phyloP scores from a whole-genome alignment of 2,329 filamentous ascomycete genomes.

The Leptographium radiaticola region DNA sequence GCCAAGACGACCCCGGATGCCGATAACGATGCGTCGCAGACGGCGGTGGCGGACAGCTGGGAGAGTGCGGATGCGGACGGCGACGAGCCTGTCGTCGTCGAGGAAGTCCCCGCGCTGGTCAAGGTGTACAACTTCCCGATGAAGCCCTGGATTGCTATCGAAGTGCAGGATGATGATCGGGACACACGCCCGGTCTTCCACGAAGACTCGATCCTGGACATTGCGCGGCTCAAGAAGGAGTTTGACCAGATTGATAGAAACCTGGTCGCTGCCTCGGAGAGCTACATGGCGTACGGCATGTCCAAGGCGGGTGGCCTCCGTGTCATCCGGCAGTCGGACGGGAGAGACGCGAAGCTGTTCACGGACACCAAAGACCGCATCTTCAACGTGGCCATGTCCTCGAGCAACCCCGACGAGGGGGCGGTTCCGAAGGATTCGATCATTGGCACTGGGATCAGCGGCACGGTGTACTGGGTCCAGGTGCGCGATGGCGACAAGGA shows the following conservation, averaged over 20 bases:
- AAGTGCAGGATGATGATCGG: conserved; percentile 46
- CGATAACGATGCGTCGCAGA: conserved; percentile 44
- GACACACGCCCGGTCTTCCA: conserved; percentile 52
- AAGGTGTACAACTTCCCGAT: conserved; percentile 93
- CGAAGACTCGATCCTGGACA: conserved; percentile 75
- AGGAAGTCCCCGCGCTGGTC: conserved; percentile 52
- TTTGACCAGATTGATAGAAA: conserved; percentile 96
- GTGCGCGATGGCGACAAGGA: conserved; percentile 68
- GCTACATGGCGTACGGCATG: conserved; percentile 89
- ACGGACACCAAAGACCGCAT: conserved; percentile 84
- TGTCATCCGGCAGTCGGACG: conserved; percentile 88
- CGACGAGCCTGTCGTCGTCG: conserved; percentile 50
- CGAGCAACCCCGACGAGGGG: conserved; percentile 43
- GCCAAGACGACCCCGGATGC: conserved; percentile 24
- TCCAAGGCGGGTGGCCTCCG: conserved; percentile 86
- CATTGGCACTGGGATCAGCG: conserved; percentile 85
- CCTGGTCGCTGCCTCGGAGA: conserved; percentile 75
- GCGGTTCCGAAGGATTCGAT: conserved; percentile 60
- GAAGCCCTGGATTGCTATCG: conserved; percentile 89
- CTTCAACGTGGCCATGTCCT: conserved; percentile 82
- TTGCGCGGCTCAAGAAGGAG: conserved; percentile 90
- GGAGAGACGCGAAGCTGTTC: conserved; percentile 83
- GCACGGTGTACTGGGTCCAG: conserved; percentile 90
- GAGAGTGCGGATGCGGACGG: conserved; percentile 65
- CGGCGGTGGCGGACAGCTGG: conserved; percentile 71